These are phyloP conservation scores for Brassica incana DNA, from an alignment of 345 rosid genomes.

Conservation along the genomic window DNA sequence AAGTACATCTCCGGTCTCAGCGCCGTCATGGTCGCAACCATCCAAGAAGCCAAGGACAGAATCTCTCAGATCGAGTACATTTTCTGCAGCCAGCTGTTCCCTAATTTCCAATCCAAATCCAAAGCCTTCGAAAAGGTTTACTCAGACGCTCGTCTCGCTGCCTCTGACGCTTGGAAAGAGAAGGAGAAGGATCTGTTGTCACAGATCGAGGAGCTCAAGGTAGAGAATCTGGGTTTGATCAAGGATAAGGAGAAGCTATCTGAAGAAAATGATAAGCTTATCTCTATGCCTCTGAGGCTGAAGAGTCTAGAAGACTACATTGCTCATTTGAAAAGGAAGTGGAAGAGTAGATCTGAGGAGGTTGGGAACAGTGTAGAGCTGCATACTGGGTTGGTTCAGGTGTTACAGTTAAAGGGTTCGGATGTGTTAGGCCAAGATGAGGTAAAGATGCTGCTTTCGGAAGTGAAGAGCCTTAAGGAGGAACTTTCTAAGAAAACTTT, in stretches of 20 bases:
- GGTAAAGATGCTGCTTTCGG: constrained; percentile 39
- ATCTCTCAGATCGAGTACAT: constrained; percentile 91
- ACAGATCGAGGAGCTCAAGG: constrained; percentile 52
- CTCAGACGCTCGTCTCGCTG: constrained; percentile 52
- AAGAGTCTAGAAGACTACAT: constrained; percentile 39
- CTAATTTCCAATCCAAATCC: constrained; percentile 57
- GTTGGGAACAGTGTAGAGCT: constrained; percentile 51
- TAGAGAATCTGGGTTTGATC: constrained; percentile 46
- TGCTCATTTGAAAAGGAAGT: constrained; percentile 41
- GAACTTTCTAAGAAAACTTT: constrained; percentile 46
- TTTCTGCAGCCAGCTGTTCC: constrained; percentile 83
- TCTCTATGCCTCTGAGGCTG: constrained; percentile 26
- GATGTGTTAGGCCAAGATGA: constrained; percentile 37
- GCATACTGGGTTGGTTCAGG: constrained; percentile 41
- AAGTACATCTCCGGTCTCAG: constrained; percentile 67
- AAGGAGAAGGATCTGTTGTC: constrained; percentile 50
- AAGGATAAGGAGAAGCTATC: constrained; percentile 45
- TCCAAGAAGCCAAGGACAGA: constrained; percentile 86
- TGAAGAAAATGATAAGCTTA: constrained; percentile 37
- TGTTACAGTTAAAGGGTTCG: constrained; percentile 48
- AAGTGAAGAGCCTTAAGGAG: constrained; percentile 47
- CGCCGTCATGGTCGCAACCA: constrained; percentile 75
- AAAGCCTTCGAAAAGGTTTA: constrained; percentile 54
- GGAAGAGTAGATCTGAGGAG: constrained; percentile 46
- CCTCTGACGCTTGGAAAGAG: constrained; percentile 58